Conservation (phyloP, 192 early-diverging fungal genomes). For the Diversispora eburnea region DNA sequence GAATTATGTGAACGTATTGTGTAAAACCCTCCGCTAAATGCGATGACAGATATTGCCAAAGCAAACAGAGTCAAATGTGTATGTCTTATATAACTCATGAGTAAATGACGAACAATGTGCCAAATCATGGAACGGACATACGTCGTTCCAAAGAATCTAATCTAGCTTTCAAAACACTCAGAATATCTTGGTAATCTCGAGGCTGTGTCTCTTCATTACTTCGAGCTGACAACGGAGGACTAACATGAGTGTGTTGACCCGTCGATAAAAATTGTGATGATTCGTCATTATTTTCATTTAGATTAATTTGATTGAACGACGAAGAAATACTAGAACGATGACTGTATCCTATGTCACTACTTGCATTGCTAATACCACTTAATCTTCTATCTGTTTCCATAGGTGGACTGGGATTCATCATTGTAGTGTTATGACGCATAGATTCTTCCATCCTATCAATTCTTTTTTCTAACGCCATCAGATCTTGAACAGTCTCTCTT, state of each 20-base stretch:
- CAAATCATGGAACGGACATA: constrained; percentile 17
- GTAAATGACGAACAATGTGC: no score
- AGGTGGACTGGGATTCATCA: constrained; percentile 16
- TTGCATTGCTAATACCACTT: constrained; percentile 21
- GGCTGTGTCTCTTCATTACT: neutral
- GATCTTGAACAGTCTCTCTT: constrained; percentile 47
- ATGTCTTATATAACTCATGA: no score
- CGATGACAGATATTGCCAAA: no score
- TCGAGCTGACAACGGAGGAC: constrained; percentile 7
- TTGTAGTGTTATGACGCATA: neutral
- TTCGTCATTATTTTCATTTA: neutral
- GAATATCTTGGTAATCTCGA: constrained; percentile 10
- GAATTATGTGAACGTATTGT: no score
- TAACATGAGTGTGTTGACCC: neutral
- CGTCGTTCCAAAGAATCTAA: constrained; percentile 27
- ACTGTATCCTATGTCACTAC: constrained; percentile 15
- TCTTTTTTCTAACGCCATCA: constrained; percentile 21
- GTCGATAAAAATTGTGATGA: neutral
- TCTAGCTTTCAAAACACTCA: constrained; percentile 21
- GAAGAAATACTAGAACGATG: neutral
- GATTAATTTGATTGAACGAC: neutral
- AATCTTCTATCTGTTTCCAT: constrained; percentile 19
- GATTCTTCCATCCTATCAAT: constrained; percentile 8
- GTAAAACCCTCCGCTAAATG: no score
- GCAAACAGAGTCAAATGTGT: no score